Evolutionary conservation across 164 flowering plant species (phyloP).

Genomic region (Berberis vulgaris): DNA sequence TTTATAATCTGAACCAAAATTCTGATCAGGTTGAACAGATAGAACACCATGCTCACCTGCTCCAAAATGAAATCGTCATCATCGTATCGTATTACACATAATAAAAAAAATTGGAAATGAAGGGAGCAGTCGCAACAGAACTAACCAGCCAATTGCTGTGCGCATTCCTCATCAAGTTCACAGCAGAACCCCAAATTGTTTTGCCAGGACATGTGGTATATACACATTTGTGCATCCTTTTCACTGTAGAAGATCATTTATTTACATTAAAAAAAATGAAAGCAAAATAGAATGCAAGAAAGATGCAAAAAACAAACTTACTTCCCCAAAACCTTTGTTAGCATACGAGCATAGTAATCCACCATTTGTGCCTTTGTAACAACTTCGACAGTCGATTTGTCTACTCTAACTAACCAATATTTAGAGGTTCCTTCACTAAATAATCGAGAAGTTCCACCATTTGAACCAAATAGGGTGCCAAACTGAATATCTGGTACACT

Average conservation of each 20-base stretch:
- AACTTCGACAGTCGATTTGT: slow-evolving; percentile 50
- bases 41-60: slow-evolving; percentile 84
- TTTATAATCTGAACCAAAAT: slow-evolving; percentile 58
- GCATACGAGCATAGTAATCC: slow-evolving; percentile 61
- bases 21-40: slow-evolving; percentile 56
- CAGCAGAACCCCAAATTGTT: slow-evolving; percentile 81
- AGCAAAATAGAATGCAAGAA: not conserved
- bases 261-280: not conserved
- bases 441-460: slow-evolving; percentile 16
- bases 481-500: slow-evolving; percentile 18
- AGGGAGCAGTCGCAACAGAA: not conserved
- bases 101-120: not conserved
- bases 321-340: slow-evolving; percentile 79
- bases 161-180: slow-evolving; percentile 75
- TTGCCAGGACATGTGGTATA: slow-evolving; percentile 81
- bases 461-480: slow-evolving; percentile 10
- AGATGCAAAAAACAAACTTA: slow-evolving; percentile 26
- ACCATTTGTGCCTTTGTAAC: slow-evolving; percentile 78
- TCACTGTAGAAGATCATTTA: slow-evolving; percentile 34
- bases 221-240: slow-evolving; percentile 88
- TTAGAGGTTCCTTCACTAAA: slow-evolving; percentile 44
- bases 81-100: not conserved
- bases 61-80: slow-evolving; percentile 4
- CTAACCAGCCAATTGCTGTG: slow-evolving; percentile 58
- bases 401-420: slow-evolving; percentile 74